A percentile compares a stretch with the other conserved stretches of the same genome.
Conservation (phyloP, 257 asterid genomes). For the Voacanga thouarsii region DNA sequence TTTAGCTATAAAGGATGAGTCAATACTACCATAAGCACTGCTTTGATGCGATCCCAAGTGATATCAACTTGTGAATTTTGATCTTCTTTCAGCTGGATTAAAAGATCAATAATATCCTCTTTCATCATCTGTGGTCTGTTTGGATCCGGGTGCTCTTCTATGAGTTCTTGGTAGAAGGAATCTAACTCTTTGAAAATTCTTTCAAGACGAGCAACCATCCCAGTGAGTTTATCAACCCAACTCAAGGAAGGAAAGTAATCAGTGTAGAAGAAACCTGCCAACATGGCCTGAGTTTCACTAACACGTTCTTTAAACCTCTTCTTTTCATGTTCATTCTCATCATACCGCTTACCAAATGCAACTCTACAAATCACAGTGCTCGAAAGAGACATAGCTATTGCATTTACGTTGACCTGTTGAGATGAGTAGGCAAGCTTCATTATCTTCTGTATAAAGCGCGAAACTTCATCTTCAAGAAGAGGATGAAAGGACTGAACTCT, state of each 20-base stretch:
- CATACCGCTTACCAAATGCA: constrained; percentile 16
- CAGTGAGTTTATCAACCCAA: constrained; percentile 23
- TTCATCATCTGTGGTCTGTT: constrained; percentile 9
- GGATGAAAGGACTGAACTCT: constrained; percentile 9
- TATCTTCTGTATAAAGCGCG: not conserved
- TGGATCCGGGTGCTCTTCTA: constrained; percentile 21
- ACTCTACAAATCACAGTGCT: constrained; percentile 5
- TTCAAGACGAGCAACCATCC: constrained; percentile 17
- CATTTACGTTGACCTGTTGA: not conserved
- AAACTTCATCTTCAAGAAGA: constrained; percentile 8
- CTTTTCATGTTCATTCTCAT: constrained; percentile 1
- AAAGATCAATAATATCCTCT: constrained; percentile 12
- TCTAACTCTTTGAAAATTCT: constrained; percentile 15
- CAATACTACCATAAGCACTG: constrained; percentile 14
- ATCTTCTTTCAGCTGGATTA: constrained; percentile 12
- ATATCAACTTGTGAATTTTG: not conserved
- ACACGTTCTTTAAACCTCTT: constrained; percentile 2
- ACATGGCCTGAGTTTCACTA: constrained; percentile 1
- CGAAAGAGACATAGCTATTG: not conserved
- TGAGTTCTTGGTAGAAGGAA: constrained; percentile 15
- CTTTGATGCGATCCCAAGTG: constrained; percentile 23
- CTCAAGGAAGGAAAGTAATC: constrained; percentile 20
- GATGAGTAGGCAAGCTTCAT: not conserved
- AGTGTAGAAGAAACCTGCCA: constrained; percentile 18
- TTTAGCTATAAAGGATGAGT: not conserved